Conservation (phyloP, 495 filamentous ascomycete species). For the Pseudevernia furfuracea region DNA sequence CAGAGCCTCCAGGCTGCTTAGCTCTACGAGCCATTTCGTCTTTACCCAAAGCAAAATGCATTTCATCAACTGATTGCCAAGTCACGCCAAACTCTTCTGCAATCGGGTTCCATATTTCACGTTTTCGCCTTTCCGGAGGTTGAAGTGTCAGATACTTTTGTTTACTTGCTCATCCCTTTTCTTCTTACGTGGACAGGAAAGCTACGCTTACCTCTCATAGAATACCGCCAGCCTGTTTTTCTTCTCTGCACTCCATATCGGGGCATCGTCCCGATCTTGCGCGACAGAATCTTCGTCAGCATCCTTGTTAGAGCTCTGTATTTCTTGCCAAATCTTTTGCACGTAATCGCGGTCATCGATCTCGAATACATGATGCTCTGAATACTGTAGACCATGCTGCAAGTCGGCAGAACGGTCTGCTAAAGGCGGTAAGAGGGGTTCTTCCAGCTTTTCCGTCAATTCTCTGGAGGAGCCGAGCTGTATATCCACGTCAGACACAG, state of each 20-base stretch:
- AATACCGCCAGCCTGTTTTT: not conserved
- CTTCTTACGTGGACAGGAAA: not conserved
- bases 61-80: constrained; percentile 13
- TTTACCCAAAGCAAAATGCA: constrained; percentile 18
- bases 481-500: constrained; percentile 17
- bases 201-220: constrained; percentile 6
- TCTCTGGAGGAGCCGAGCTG: constrained; percentile 47
- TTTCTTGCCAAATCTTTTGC: constrained; percentile 14
- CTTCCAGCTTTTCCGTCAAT: constrained; percentile 44
- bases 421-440: constrained; percentile 26
- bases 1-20: not conserved
- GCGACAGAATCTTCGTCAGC: not conserved
- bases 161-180: not conserved
- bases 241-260: not conserved
- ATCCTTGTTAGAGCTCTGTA: constrained; percentile 2
- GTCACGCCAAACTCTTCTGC: constrained; percentile 15
- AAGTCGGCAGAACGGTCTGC: constrained; percentile 3
- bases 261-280: not conserved
- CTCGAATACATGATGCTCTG: constrained; percentile 13
- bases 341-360: constrained; percentile 9
- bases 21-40: not conserved
- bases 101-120: constrained; percentile 13
- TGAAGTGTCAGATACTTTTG: not conserved
- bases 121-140: not conserved
- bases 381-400: constrained; percentile 14